These are phyloP conservation scores for Corymbia maculata DNA, from an alignment of 345 rosid species.

Conservation along the genomic window DNA sequence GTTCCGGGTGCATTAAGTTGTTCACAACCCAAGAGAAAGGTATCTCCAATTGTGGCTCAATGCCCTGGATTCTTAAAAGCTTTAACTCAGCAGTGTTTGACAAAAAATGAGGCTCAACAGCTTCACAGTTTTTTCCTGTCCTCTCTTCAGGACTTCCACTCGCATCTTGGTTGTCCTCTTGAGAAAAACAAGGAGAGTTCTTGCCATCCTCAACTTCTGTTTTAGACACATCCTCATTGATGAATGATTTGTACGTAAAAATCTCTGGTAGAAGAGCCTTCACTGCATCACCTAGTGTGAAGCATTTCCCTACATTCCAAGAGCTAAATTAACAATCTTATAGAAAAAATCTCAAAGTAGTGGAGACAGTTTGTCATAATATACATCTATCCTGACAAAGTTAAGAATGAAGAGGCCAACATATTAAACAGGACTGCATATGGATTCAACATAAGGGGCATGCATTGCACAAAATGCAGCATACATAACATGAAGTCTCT, in stretches of 20 bases:
- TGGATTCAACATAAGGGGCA: background rate
- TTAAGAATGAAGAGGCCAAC: background rate
- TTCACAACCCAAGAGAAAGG: slow-evolving; percentile 93
- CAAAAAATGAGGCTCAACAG: background rate
- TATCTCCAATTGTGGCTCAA: slow-evolving; percentile 69
- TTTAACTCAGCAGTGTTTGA: slow-evolving; percentile 38
- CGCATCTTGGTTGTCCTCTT: slow-evolving; percentile 4
- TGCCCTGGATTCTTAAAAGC: slow-evolving; percentile 73
- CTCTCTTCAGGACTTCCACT: slow-evolving; percentile 8
- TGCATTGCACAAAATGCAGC: background rate
- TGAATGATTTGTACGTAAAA: slow-evolving; percentile 7
- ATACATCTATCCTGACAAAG: background rate
- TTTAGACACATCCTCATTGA: slow-evolving; percentile 5
- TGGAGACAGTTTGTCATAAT: background rate
- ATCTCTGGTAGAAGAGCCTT: slow-evolving; percentile 51
- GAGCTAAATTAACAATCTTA: background rate
- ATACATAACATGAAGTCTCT: background rate
- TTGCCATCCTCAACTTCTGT: slow-evolving; percentile 13
- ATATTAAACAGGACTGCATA: background rate
- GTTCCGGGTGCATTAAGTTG: slow-evolving; percentile 78
- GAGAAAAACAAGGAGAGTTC: background rate
- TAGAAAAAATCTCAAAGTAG: background rate
- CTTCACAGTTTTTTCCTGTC: slow-evolving; percentile 4
- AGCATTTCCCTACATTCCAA: slow-evolving; percentile 47
- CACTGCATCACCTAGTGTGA: slow-evolving; percentile 56